phyloP scores from a whole-genome alignment of 768 basidiomycete species.

The Butyriboletus loyo region DNA sequence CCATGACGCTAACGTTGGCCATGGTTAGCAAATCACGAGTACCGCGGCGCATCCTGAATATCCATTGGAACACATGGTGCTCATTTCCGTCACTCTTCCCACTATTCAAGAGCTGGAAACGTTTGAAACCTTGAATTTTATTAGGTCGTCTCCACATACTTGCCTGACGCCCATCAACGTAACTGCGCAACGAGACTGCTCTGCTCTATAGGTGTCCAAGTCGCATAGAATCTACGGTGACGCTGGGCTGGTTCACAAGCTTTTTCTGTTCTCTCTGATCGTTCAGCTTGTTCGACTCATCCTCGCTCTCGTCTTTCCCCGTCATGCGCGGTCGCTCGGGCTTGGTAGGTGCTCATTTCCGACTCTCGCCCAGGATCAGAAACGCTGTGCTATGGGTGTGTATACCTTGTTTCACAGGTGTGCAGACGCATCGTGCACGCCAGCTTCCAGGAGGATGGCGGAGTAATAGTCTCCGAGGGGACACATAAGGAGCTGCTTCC shows the following conservation, averaged over 20 bases:
- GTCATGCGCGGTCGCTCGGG: neutral
- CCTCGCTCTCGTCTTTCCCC: neutral
- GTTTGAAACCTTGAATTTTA: neutral
- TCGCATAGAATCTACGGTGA: neutral
- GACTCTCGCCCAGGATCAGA: neutral
- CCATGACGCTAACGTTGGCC: neutral
- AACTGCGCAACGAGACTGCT: neutral
- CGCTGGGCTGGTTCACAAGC: neutral
- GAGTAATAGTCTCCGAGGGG: neutral
- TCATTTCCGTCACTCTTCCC: neutral
- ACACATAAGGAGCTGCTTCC: neutral
- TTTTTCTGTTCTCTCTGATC: neutral
- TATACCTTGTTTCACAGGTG: slow-evolving; percentile 7
- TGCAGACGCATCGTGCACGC: neutral
- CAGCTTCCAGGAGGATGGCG: neutral
- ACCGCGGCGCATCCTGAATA: neutral
- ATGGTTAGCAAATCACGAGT: neutral
- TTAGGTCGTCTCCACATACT: neutral
- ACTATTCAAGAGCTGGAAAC: neutral
- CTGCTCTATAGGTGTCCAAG: neutral
- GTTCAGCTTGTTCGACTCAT: neutral
- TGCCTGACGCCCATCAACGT: too few relatives aligned
- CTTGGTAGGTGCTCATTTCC: neutral
- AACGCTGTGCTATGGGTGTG: neutral
- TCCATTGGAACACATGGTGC: neutral